Evolutionary conservation across 371 early-diverging fungal genomes (phyloP).

Genomic region (Coemansia sp.): DNA sequence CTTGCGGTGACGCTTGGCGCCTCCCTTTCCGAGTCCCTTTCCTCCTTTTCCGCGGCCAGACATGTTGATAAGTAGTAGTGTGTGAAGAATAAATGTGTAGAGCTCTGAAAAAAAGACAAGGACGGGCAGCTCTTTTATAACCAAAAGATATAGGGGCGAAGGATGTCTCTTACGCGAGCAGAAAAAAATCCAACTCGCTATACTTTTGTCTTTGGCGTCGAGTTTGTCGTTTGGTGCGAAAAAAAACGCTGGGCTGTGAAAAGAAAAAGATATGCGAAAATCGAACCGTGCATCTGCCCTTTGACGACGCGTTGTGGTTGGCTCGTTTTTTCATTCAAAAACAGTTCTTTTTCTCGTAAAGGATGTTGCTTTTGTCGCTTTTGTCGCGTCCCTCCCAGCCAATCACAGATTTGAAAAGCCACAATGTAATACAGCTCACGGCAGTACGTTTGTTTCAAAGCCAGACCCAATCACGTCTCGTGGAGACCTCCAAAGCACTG

Average conservation of each 20-base stretch:
- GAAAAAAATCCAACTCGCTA: not conserved
- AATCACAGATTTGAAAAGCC: not conserved
- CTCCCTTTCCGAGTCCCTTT: conserved; percentile 97
- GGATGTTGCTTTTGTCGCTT: not conserved
- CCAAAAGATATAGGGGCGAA: too few relatives aligned
- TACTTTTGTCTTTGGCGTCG: not conserved
- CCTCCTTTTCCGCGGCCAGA: conserved; percentile 97
- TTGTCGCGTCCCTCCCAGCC: not conserved
- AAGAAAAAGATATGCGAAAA: not conserved
- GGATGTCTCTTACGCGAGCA: not conserved
- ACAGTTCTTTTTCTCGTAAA: not conserved
- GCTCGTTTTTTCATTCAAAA: not conserved
- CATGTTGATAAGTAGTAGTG: conserved; percentile 53
- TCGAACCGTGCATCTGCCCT: not conserved
- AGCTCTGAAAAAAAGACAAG: not conserved
- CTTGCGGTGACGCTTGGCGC: conserved; percentile 98
- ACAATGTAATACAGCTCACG: too few relatives aligned
- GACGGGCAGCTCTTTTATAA: too few relatives aligned
- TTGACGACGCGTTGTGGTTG: not conserved
- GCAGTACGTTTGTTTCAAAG: too few relatives aligned
- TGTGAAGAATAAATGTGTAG: not conserved
- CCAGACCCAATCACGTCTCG: too few relatives aligned
- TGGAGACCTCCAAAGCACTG: too few relatives aligned
- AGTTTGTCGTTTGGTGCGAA: not conserved
- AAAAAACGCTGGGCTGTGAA: not conserved